Evolutionary conservation across 2,329 filamentous ascomycete species (phyloP), one percentile per base, ranked within the genome.

Genomic region (Verticillium nonalfalfae): DNA sequence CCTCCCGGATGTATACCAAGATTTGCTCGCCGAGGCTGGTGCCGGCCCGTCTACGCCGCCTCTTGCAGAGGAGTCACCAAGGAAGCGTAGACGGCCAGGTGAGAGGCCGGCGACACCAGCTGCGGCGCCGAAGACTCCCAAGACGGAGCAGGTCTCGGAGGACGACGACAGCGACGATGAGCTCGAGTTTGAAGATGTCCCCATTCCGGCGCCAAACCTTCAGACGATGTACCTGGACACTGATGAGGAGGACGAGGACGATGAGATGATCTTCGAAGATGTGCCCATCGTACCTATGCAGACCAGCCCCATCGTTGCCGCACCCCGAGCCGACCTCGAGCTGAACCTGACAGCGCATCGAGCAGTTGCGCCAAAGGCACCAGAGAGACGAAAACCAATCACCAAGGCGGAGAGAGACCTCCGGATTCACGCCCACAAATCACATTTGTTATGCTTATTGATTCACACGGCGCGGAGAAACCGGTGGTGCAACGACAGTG

Each of bases 381-480:
- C 64, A 0, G 76, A 80, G 31, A 76, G 80, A 56, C 79, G 81
- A 58, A 86, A 81, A 67, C 79, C 81, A 2, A 74, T 86, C 3
- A 83, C 74, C 31, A 82, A 78, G 64, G 79, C 79, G 21, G 85
- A 88, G 66, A 83, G 78, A 64, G 74, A 75, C 54, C 76, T 72
- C 14, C 85, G 93, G 21, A 72, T 95, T 35, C 84, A 91, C 59
- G 81, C 93, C n/a, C 95, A 99, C 74, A 96, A 94, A 74, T 80
- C 87, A 64, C 93, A 99, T 75, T 66, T 98, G 0, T 77, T 97
- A 14, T 96, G 91, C 71, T 80, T 99, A 1, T 75, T 99, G 15
- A 85, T 87, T 10, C 91, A 98, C 73, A 83, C 88, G 15, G 84
- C 90, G 66, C 80, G 86, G 61, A 86, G 93, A 60, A 99, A 98